Evolutionary conservation across 2,329 filamentous ascomycete species (phyloP).

Genomic region (Fusarium oxysporum): DNA sequence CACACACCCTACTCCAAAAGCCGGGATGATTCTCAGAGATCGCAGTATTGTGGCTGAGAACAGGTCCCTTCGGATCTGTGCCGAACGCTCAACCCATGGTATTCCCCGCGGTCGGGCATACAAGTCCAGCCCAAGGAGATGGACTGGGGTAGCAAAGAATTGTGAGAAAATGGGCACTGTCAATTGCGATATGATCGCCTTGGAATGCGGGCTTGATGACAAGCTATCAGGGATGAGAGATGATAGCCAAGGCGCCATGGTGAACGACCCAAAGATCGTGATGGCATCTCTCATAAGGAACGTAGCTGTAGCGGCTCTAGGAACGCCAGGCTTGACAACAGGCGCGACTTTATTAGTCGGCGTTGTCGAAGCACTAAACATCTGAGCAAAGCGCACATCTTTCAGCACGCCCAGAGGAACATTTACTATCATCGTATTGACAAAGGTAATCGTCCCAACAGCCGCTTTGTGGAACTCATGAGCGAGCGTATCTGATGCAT

Average conservation of each 20-base stretch:
- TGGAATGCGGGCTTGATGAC: conserved; percentile 40
- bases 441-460: conserved; percentile 43
- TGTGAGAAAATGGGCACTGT: conserved; percentile 49
- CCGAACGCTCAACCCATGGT: conserved; percentile 28
- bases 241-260: conserved; percentile 44
- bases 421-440: conserved; percentile 48
- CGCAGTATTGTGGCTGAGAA: conserved; percentile 45
- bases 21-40: conserved; percentile 47
- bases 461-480: conserved; percentile 41
- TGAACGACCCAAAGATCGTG: conserved; percentile 50
- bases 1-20: conserved; percentile 48
- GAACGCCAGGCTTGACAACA: conserved; percentile 22
- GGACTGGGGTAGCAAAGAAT: conserved; percentile 47
- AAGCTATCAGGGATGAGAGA: conserved; percentile 44
- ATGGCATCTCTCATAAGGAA: conserved; percentile 48
- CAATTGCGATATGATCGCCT: conserved; percentile 45
- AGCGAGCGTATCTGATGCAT: conserved; percentile 44
- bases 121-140: conserved; percentile 45
- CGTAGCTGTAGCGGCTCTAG: conserved; percentile 40
- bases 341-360: conserved; percentile 6
- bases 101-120: conserved; percentile 29
- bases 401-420: conserved; percentile 50
- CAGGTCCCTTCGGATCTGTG: conserved; percentile 40
- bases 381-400: conserved; percentile 47
- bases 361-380: conserved; percentile 39